phyloP scores from a whole-genome alignment of 495 filamentous ascomycete species.

The Staphylotrichum tortipilum region DNA sequence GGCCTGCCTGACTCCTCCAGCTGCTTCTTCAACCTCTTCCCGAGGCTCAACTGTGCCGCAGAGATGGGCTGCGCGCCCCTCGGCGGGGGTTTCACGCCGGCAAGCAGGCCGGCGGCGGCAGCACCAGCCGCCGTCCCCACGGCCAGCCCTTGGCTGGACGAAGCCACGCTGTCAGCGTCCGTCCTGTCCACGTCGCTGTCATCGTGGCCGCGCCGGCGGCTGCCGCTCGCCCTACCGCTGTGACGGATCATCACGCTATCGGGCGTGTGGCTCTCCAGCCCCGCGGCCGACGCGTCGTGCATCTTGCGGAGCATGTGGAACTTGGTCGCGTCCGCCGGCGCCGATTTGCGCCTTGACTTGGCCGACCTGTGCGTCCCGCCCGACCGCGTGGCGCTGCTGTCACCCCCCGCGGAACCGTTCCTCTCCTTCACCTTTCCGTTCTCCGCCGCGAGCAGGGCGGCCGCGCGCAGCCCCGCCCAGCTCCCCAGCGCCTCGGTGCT shows the following conservation, averaged over 20 bases:
- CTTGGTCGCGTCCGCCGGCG: constrained; percentile 18
- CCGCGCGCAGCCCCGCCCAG: constrained; percentile 24
- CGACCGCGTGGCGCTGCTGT: not conserved
- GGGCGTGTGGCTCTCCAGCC: not conserved
- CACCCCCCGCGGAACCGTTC: not conserved
- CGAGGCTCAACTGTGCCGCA: constrained; percentile 37
- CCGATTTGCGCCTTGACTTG: constrained; percentile 13
- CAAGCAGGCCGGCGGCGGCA: not conserved
- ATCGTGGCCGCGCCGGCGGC: not conserved
- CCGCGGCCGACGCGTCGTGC: not conserved
- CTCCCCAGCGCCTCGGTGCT: constrained; percentile 32
- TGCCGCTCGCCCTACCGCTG: not conserved
- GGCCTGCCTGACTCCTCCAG: constrained; percentile 23
- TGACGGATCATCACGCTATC: not conserved
- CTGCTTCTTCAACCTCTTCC: constrained; percentile 36
- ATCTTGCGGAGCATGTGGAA: constrained; percentile 13
- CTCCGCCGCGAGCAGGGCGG: not conserved
- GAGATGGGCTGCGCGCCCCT: constrained; percentile 30
- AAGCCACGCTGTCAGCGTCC: constrained; percentile 29
- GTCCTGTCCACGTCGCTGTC: constrained; percentile 23
- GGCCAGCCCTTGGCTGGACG: constrained; percentile 4
- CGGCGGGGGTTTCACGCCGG: constrained; percentile 10
- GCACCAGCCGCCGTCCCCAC: constrained; percentile 1
- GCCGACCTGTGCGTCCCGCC: not conserved
- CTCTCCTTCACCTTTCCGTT: not conserved